phyloP scores from a whole-genome alignment of 108 stramenopile species.

The Nitzschia palea region DNA sequence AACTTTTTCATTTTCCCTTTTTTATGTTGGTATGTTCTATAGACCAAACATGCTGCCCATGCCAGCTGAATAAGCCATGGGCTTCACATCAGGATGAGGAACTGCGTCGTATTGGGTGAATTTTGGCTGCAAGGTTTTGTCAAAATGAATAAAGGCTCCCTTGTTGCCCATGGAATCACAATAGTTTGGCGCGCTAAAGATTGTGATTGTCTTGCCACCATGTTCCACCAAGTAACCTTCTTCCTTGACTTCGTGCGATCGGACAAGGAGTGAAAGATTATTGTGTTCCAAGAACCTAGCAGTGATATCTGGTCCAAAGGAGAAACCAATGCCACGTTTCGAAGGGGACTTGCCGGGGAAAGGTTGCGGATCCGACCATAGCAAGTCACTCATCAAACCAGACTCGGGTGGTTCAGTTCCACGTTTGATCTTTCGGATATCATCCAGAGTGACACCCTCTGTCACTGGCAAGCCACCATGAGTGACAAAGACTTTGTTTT shows the following conservation, averaged over 20 bases:
- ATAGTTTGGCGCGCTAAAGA: constrained; percentile 99
- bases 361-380: constrained; percentile 99
- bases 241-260: constrained; percentile 97
- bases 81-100: constrained; percentile 94
- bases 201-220: constrained; percentile 97
- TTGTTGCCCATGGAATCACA: constrained; percentile 99
- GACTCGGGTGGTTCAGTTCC: constrained; percentile 91
- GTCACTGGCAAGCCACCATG: constrained; percentile 93
- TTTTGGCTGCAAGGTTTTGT: constrained; percentile 72
- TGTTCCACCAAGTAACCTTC: constrained; percentile 99
- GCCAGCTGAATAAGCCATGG: constrained; percentile 98
- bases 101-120: constrained; percentile 90
- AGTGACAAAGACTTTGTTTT: constrained; percentile 90
- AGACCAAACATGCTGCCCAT: constrained; percentile 76
- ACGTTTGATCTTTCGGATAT: constrained; percentile 83
- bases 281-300: constrained; percentile 84
- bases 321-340: constrained; percentile 96
- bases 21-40: too few relatives aligned
- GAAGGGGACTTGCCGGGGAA: constrained; percentile 89
- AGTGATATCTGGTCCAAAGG: constrained; percentile 97
- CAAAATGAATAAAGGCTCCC: constrained; percentile 96
- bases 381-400: constrained; percentile 96
- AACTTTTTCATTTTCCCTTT: too few relatives aligned
- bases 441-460: constrained; percentile 87
- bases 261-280: constrained; percentile 81